These are phyloP conservation scores for Chamaecrista fasciculata DNA, from an alignment of 306 rosid species.

Conservation along the genomic window DNA sequence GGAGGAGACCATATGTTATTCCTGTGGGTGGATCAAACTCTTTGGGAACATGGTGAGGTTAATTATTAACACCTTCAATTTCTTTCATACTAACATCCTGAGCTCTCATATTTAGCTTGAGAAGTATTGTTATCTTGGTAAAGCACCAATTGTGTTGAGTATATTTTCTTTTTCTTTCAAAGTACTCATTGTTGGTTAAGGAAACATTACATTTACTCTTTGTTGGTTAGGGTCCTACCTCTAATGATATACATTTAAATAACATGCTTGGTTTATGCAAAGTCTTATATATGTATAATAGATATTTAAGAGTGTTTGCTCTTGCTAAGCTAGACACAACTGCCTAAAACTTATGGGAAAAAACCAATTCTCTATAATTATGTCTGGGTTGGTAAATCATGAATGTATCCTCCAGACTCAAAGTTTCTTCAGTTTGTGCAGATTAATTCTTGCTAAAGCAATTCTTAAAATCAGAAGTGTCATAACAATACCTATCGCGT, in stretches of 20 bases:
- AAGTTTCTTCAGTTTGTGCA: neutral
- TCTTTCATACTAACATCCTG: constrained; percentile 15
- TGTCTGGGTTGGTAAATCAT: neutral
- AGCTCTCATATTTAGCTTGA: neutral
- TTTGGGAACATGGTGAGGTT: constrained; percentile 83
- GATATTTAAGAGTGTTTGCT: neutral
- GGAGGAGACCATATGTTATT: constrained; percentile 86
- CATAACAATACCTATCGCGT: neutral
- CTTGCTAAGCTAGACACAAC: no score
- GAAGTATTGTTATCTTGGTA: neutral
- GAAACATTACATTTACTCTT: neutral
- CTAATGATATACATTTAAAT: neutral
- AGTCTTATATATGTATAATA: neutral
- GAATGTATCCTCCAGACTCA: neutral
- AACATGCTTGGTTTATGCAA: neutral
- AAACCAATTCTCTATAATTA: constrained; percentile 1
- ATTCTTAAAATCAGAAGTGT: neutral
- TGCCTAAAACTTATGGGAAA: neutral
- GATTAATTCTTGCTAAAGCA: neutral
- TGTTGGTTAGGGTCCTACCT: neutral
- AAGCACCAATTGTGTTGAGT: neutral
- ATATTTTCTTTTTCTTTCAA: neutral
- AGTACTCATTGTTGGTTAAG: neutral
- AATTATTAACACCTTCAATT: constrained; percentile 20
- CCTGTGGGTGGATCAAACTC: constrained; percentile 95